Percentiles rank a stretch among this genome's conserved stretches.
Conservation (phyloP, 2,329 filamentous ascomycete species). For the Nannizziopsis arthrosporioides region DNA sequence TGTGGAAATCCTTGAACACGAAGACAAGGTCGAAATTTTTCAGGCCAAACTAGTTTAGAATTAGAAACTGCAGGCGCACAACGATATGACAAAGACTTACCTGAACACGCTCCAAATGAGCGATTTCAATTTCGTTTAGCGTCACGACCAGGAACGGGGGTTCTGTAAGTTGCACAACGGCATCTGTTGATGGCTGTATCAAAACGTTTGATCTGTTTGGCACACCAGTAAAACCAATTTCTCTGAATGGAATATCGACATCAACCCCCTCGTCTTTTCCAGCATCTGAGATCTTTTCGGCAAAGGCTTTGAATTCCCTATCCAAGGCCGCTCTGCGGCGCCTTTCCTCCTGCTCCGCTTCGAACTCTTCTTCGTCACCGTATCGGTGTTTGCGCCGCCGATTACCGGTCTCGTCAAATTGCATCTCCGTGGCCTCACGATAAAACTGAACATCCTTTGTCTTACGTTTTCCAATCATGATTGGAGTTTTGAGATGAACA, state of each 20-base stretch:
- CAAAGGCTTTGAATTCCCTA: conserved; percentile 88
- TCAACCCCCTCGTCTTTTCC: conserved; percentile 81
- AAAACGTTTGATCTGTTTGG: conserved; percentile 91
- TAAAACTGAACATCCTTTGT: conserved; percentile 98
- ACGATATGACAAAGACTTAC: conserved; percentile 24
- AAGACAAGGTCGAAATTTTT: conserved; percentile 99
- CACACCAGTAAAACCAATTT: conserved; percentile 93
- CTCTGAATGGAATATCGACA: conserved; percentile 92
- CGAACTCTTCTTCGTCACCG: conserved; percentile 96
- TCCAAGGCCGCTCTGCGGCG: conserved; percentile 83
- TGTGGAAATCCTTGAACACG: conserved; percentile 92
- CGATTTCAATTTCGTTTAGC: conserved; percentile 88
- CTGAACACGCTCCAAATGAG: conserved; percentile 85
- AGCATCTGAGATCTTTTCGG: conserved; percentile 94
- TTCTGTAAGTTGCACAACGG: conserved; percentile 90
- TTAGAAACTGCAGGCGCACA: conserved; percentile 17
- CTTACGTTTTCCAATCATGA: conserved; percentile 98
- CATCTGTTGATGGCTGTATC: conserved; percentile 92
- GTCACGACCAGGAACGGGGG: conserved; percentile 94
- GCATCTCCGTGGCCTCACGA: conserved; percentile 92
- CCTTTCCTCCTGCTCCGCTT: conserved; percentile 94
- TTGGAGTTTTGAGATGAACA: conserved; percentile 93
- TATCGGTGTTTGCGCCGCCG: conserved; percentile 95
- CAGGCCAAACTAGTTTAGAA: conserved; percentile 62
- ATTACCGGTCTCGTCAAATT: conserved; percentile 97